Conservation (phyloP, 208 protist species). For the Ichthyophonus hoferi region DNA sequence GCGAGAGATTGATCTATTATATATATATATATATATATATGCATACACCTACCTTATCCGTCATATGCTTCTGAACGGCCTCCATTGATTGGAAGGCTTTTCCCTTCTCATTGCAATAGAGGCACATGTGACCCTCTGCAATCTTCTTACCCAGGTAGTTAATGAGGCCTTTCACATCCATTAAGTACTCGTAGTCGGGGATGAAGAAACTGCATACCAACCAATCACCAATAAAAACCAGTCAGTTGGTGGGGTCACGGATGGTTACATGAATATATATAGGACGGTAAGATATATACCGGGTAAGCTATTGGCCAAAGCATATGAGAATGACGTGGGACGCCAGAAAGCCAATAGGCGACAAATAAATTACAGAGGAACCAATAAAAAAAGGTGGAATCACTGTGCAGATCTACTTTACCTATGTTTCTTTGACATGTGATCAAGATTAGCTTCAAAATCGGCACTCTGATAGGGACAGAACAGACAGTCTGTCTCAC, state of each 20-base stretch:
- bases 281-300: too few relatives aligned
- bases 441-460: constrained; percentile 58
- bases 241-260: too few relatives aligned
- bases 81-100: constrained; percentile 41
- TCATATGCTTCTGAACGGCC: constrained; percentile 65
- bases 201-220: constrained; percentile 71
- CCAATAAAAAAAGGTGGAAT: too few relatives aligned
- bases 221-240: too few relatives aligned
- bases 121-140: constrained; percentile 58
- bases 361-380: too few relatives aligned
- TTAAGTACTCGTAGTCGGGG: constrained; percentile 61
- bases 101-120: constrained; percentile 57
- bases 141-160: constrained; percentile 62
- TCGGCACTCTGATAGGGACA: constrained; percentile 28
- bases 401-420: too few relatives aligned
- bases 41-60: constrained; percentile 32
- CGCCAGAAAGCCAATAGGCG: too few relatives aligned
- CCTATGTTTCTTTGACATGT: constrained; percentile 52
- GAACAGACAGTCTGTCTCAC: constrained; percentile 47
- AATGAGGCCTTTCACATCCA: constrained; percentile 59
- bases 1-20: too few relatives aligned
- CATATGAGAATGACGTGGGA: too few relatives aligned
- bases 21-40: too few relatives aligned
- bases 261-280: too few relatives aligned
- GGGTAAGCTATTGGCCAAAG: too few relatives aligned